These are phyloP conservation scores for Umbelopsis sp. DNA, from an alignment of 192 early-diverging fungal genomes.

Conservation along the genomic window DNA sequence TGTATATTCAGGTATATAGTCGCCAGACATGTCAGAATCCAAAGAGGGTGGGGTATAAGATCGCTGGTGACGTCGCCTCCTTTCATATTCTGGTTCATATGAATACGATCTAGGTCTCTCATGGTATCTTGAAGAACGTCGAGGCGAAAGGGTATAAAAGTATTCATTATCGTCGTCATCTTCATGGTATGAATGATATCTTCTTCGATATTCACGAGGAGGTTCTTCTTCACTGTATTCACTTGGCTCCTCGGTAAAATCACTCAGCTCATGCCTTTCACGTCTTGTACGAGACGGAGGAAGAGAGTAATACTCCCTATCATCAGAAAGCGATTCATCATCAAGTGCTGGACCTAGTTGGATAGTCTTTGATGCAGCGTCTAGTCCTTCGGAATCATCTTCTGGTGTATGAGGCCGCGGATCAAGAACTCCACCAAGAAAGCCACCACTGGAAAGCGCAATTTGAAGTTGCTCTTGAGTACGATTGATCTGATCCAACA, in stretches of 20 bases:
- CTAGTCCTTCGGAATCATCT: not conserved
- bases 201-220: not conserved
- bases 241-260: not conserved
- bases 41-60: slow-evolving; percentile 5
- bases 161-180: not conserved
- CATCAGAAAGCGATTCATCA: not conserved
- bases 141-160: not conserved
- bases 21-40: not conserved
- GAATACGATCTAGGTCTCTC: not conserved
- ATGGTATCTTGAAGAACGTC: not conserved
- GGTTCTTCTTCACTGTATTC: slow-evolving; percentile 2
- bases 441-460: slow-evolving; percentile 3
- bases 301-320: slow-evolving; percentile 13
- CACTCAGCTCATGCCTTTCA: not conserved
- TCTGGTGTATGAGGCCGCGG: not conserved
- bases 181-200: not conserved
- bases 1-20: not conserved
- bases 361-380: not conserved
- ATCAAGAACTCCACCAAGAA: not conserved
- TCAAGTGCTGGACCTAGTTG: not conserved
- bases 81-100: not conserved
- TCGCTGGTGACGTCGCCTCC: not conserved
- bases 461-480: slow-evolving; percentile 20
- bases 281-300: slow-evolving; percentile 1
- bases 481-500: slow-evolving; percentile 21